Conservation (phyloP, 169 alveolate genomes). For the Babesia divergens region DNA sequence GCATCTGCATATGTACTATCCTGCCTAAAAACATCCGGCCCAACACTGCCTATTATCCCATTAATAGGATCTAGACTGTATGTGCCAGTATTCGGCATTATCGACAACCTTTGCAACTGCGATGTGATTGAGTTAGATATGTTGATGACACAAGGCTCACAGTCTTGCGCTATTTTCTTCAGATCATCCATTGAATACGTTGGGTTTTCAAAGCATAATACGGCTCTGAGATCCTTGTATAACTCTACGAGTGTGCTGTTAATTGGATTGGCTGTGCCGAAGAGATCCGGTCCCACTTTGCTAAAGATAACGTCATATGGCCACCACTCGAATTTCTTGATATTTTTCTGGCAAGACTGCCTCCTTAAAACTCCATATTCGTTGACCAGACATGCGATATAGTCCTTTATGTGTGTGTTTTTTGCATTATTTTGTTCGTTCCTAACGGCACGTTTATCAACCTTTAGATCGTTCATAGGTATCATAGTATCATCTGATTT, state of each 20-base stretch:
- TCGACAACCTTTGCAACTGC: no score
- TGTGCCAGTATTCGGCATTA: no score
- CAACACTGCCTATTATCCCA: no score
- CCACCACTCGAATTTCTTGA: constrained; percentile 44
- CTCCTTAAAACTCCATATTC: constrained; percentile 21
- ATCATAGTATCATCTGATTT: not conserved
- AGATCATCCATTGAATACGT: constrained; percentile 11
- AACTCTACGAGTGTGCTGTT: not conserved
- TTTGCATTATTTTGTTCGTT: no score
- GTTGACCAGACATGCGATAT: not conserved
- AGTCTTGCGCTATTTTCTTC: constrained; percentile 7
- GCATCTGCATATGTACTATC: no score
- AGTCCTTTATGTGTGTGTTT: not conserved
- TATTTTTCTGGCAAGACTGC: constrained; percentile 15
- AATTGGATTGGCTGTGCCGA: not conserved
- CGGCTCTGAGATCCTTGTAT: constrained; percentile 22
- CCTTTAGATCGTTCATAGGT: not conserved
- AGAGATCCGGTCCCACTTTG: constrained; percentile 32
- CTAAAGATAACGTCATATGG: constrained; percentile 20
- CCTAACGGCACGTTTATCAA: no score
- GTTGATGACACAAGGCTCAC: constrained; percentile 23
- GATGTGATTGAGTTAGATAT: constrained; percentile 11
- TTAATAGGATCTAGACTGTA: no score
- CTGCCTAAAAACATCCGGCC: no score
- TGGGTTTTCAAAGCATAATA: not conserved